Evolutionary conservation across 1,284 basidiomycete genomes (phyloP).

Genomic region (Sporisorium exsertum): DNA sequence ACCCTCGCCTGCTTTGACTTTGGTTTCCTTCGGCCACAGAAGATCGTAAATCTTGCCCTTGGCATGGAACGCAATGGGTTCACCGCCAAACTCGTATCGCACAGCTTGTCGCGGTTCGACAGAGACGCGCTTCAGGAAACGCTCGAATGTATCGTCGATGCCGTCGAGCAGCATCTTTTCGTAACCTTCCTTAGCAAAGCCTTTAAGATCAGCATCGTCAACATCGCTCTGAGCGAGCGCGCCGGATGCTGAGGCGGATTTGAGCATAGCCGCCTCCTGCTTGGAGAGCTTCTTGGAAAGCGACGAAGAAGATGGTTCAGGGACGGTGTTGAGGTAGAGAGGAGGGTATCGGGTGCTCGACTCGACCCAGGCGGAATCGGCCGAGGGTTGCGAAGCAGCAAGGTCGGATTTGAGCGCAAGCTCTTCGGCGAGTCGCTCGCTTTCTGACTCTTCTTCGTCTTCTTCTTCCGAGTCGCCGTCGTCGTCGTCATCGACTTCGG

Average conservation of each 20-base stretch:
- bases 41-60: constrained; percentile 51
- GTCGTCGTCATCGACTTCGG: constrained; percentile 15
- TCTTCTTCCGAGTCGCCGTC: constrained; percentile 25
- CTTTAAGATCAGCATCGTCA: constrained; percentile 47
- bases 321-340: constrained; percentile 64
- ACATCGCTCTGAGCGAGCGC: constrained; percentile 13
- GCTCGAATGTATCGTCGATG: constrained; percentile 64
- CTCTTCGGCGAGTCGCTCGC: constrained; percentile 63
- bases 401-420: constrained; percentile 65
- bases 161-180: constrained; percentile 62
- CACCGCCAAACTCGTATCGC: constrained; percentile 64
- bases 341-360: constrained; percentile 47
- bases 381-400: constrained; percentile 13
- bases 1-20: constrained; percentile 11
- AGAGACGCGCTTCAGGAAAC: constrained; percentile 59
- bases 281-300: constrained; percentile 42
- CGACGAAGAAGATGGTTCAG: constrained; percentile 59
- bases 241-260: constrained; percentile 31
- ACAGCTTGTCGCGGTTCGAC: constrained; percentile 63
- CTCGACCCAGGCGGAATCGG: constrained; percentile 52
- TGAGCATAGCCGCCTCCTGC: constrained; percentile 38
- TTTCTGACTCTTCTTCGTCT: constrained; percentile 50
- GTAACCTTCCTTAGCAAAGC: constrained; percentile 60
- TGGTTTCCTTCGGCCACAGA: constrained; percentile 54
- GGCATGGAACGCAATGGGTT: constrained; percentile 60